Evolutionary conservation across 1,284 basidiomycete species (phyloP).

Genomic region (Xerocomus nothofagi): DNA sequence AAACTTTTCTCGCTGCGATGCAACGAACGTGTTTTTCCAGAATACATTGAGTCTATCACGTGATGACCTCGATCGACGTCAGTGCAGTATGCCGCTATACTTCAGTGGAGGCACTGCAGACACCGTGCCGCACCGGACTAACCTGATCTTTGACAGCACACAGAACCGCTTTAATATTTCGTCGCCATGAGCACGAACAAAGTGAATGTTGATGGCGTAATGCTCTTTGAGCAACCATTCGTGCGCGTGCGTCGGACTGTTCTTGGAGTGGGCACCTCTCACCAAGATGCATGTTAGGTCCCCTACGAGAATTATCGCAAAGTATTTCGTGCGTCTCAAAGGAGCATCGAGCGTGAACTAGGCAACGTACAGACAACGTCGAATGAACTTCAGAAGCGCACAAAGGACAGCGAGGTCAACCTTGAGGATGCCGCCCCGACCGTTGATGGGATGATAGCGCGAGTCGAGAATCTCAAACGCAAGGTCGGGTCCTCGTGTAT

Average conservation of each 20-base stretch:
- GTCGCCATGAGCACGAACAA: slow-evolving; percentile 46
- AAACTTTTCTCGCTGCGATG: slow-evolving; percentile 10
- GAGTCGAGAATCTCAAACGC: slow-evolving; percentile 75
- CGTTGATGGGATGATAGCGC: slow-evolving; percentile 74
- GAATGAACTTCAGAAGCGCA: slow-evolving; percentile 52
- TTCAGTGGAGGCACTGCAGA: not conserved
- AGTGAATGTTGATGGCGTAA: slow-evolving; percentile 71
- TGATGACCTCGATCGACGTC: slow-evolving; percentile 28
- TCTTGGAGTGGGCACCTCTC: slow-evolving; percentile 9
- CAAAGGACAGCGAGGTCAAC: slow-evolving; percentile 40
- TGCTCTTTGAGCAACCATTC: slow-evolving; percentile 88
- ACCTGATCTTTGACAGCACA: slow-evolving; percentile 7
- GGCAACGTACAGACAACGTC: slow-evolving; percentile 56
- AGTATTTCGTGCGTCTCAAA: slow-evolving; percentile 77
- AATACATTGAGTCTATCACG: slow-evolving; percentile 19
- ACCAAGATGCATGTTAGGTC: slow-evolving; percentile 49
- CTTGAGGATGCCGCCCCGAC: slow-evolving; percentile 56
- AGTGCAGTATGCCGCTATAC: not conserved
- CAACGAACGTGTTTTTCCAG: slow-evolving; percentile 19
- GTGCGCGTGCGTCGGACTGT: slow-evolving; percentile 53
- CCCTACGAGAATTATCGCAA: slow-evolving; percentile 87
- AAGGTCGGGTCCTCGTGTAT: slow-evolving; percentile 55
- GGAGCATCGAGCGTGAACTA: slow-evolving; percentile 78
- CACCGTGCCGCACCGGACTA: slow-evolving; percentile 1
- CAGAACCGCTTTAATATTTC: slow-evolving; percentile 9